phyloP scores from a whole-genome alignment of 345 rosid species.

The Linum lewisii region DNA sequence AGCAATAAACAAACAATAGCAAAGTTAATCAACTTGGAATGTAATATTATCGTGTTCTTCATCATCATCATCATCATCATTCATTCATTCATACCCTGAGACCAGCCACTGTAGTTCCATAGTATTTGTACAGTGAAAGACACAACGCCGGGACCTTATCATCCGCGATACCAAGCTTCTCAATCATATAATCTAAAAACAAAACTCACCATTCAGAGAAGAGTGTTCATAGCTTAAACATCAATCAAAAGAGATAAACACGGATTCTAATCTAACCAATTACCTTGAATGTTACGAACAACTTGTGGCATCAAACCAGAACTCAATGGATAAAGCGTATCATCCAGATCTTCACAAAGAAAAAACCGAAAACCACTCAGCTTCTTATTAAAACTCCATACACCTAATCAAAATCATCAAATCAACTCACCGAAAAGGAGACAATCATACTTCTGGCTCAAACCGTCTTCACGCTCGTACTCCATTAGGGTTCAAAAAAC shows the following conservation, averaged over 20 bases:
- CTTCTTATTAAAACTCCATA: not conserved
- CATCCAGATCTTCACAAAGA: not conserved
- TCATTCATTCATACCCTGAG: not conserved
- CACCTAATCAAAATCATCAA: not conserved
- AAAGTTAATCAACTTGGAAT: not conserved
- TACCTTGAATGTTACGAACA: constrained; percentile 3
- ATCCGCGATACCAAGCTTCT: constrained; percentile 1
- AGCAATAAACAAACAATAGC: not conserved
- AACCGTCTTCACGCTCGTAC: not conserved
- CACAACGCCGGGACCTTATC: constrained; percentile 3
- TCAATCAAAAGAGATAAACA: too few species aligned
- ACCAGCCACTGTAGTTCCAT: constrained; percentile 9
- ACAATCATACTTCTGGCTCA: constrained; percentile 3
- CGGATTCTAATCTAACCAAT: too few species aligned
- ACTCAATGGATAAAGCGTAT: constrained; percentile 6
- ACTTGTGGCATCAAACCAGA: constrained; percentile 1
- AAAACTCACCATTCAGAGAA: not conserved
- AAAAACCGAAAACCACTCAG: too few species aligned
- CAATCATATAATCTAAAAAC: not conserved
- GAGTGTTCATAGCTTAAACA: too few species aligned
- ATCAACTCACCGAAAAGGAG: constrained; percentile 6
- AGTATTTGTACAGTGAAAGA: constrained; percentile 1
- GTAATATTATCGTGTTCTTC: too few species aligned
- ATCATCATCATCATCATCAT: too few species aligned
- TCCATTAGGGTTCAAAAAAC: constrained; percentile 1